Base-by-base conservation (phyloP, 768 basidiomycete genomes). In the Agrocybe praecox region DNA sequence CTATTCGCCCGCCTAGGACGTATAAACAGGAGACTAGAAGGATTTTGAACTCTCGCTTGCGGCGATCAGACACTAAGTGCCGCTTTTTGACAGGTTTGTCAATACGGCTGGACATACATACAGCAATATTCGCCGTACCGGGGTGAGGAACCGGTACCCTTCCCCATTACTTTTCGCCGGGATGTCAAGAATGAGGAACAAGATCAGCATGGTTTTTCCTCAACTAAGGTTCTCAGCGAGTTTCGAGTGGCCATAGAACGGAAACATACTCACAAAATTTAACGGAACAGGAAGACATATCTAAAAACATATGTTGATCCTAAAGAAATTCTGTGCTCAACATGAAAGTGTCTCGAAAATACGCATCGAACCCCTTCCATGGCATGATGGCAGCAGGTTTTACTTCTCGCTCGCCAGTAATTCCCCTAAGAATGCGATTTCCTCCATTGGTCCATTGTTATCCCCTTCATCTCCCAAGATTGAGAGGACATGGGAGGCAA, bases 391-490 rank as follows among this genome's bases (percentile, higher is more conserved):
- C n/a, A 23, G 9, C 19, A 11, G n/a, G 36, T 40, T 40, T 40
- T 42, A n/a, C 29, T 22, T 15, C 33, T 58, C 57, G 40, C 63
- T 57, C 70, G 58, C 52, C 33, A 87, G 67, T 18, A 86, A 57
- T 24, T 63, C 59, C 43, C 78, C 68, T 32, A 90, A 69, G 2
- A 74, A 71, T 23, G 65, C 61, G 4, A 85, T 74, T 65, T 89
- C 88, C 53, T 74, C 71, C 23, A 85, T 62, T 23, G 87, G 87
- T 2, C 88, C 89, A 46, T 72, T 78, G 11, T 75, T 74, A 58
- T 90, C 88, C 15, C 88, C 89, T 70, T 90, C 89, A 0, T 67
- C 64, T 2, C 88, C 88, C 50, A 85, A 76, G 15, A 83, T 69
- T 17, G 60, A 58, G 57, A 85, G 72, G 5, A 87, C 67, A 6